A percentile compares a stretch with the other conserved stretches of the same genome.
phyloP scores from a whole-genome alignment of 805 yeast species.

The Wickerhamiella kazuoi region DNA sequence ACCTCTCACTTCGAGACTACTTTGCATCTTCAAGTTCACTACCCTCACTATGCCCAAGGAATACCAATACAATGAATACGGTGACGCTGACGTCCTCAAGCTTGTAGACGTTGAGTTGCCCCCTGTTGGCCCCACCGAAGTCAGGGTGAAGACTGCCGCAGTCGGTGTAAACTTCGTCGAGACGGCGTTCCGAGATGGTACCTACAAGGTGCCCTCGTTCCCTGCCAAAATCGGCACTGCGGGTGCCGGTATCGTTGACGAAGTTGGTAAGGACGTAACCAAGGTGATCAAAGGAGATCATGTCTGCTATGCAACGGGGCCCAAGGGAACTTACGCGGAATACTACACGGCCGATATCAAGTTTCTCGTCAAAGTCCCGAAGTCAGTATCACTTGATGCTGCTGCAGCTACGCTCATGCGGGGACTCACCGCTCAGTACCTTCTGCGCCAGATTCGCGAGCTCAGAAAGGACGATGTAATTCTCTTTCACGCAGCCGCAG shows the following conservation, averaged over 20 bases:
- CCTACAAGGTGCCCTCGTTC: slow-evolving; percentile 36
- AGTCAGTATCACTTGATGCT: slow-evolving; percentile 29
- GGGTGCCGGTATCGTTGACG: slow-evolving; percentile 34
- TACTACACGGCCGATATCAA: slow-evolving; percentile 30
- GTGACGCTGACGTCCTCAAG: slow-evolving; percentile 2
- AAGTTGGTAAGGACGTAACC: slow-evolving; percentile 32
- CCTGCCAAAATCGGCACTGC: slow-evolving; percentile 51
- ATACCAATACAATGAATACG: not conserved
- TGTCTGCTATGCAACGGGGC: slow-evolving; percentile 44
- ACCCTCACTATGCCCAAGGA: not conserved
- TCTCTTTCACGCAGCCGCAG: slow-evolving; percentile 86
- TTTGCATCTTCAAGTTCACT: no score
- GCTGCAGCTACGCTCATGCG: slow-evolving; percentile 45
- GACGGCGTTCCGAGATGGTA: slow-evolving; percentile 61
- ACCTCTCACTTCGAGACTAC: no score
- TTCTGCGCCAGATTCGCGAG: slow-evolving; percentile 45
- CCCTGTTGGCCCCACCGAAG: slow-evolving; percentile 30
- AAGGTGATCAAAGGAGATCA: slow-evolving; percentile 31
- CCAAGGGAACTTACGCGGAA: slow-evolving; percentile 61
- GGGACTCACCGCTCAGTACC: slow-evolving; percentile 65
- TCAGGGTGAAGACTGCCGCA: slow-evolving; percentile 55
- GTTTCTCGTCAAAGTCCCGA: slow-evolving; percentile 32
- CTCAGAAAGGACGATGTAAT: slow-evolving; percentile 55
- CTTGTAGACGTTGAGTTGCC: slow-evolving; percentile 1
- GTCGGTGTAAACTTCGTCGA: slow-evolving; percentile 77